Conservation (phyloP, 768 basidiomycete genomes). For the Boletus pseudopeckii region DNA sequence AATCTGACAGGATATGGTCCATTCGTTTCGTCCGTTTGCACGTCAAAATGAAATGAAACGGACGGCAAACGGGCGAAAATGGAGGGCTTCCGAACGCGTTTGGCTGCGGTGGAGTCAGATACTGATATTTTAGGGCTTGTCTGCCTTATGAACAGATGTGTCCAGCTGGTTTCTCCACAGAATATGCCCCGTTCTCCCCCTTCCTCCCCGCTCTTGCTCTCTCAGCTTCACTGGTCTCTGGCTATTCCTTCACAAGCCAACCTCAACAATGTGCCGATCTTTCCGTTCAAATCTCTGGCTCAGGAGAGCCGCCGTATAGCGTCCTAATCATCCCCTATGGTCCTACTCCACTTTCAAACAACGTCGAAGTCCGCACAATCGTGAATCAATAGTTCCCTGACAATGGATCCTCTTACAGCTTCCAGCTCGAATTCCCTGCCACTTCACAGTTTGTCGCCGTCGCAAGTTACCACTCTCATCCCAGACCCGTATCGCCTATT, state of each 20-base stretch:
- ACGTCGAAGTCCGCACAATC: constrained; percentile 61
- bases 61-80: too few relatives aligned
- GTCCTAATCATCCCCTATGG: constrained; percentile 68
- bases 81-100: too few relatives aligned
- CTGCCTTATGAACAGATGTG: constrained; percentile 11
- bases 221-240: constrained; percentile 32
- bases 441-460: constrained; percentile 75
- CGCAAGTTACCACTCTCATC: constrained; percentile 42
- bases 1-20: too few relatives aligned
- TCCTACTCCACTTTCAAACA: constrained; percentile 55
- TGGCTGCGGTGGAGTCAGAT: background rate
- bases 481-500: background rate
- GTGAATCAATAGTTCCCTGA: constrained; percentile 51
- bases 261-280: constrained; percentile 69
- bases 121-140: background rate
- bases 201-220: constrained; percentile 12
- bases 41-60: too few relatives aligned
- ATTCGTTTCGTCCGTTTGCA: too few relatives aligned
- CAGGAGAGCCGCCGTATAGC: constrained; percentile 64
- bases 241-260: constrained; percentile 40
- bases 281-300: constrained; percentile 55
- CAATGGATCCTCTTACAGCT: constrained; percentile 38
- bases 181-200: constrained; percentile 18
- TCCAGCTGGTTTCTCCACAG: background rate
- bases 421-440: constrained; percentile 61